Conservation (phyloP, 345 rosid genomes). For the Laguncularia racemosa region DNA sequence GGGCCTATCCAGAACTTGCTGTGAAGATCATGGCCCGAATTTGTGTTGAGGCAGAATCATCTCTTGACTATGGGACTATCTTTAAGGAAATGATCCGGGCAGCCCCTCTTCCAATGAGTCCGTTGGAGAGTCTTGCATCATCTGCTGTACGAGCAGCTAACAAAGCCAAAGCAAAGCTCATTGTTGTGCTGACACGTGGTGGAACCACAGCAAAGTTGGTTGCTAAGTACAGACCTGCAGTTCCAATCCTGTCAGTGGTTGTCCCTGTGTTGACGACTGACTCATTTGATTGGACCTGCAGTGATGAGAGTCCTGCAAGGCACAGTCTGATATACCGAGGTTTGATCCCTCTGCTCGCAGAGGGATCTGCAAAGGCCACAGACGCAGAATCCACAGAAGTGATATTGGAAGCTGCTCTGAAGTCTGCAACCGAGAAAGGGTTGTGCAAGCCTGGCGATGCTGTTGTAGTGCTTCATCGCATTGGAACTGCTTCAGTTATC, state of each 20-base stretch:
- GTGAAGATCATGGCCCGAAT: conserved; percentile 80
- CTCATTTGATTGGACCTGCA: conserved; percentile 81
- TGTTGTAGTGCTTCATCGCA: conserved; percentile 74
- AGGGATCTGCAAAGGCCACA: conserved; percentile 92
- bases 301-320: conserved; percentile 89
- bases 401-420: conserved; percentile 62
- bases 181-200: conserved; percentile 81
- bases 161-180: conserved; percentile 80
- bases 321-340: conserved; percentile 83
- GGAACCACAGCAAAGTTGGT: conserved; percentile 85
- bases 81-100: conserved; percentile 86
- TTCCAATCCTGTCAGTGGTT: conserved; percentile 82
- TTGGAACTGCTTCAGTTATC: conserved; percentile 78
- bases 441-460: conserved; percentile 74
- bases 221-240: conserved; percentile 92
- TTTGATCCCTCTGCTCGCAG: conserved; percentile 72
- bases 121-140: conserved; percentile 88
- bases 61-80: conserved; percentile 71
- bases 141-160: conserved; percentile 90
- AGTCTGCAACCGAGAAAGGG: conserved; percentile 53
- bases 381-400: conserved; percentile 86
- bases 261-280: conserved; percentile 82
- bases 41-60: conserved; percentile 78
- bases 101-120: conserved; percentile 92
- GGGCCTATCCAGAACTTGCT: conserved; percentile 80